phyloP scores from a whole-genome alignment of 257 asterid genomes.

The Eustoma russellianum region DNA sequence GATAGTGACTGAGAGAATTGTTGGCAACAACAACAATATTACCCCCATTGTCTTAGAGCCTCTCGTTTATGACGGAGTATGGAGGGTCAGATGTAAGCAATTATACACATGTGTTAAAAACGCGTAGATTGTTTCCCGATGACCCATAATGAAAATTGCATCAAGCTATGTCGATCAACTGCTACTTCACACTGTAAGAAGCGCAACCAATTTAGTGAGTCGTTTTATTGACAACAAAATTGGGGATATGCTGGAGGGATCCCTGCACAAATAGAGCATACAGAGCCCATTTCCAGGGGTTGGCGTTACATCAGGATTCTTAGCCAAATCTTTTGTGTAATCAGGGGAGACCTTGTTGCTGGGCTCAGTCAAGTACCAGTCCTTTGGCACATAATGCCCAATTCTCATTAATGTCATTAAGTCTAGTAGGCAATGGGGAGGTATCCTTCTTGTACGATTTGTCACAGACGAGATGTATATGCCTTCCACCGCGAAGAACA shows the following conservation, averaged over 20 bases:
- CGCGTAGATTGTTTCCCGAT: too few species aligned
- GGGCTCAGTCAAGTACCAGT: constrained; percentile 47
- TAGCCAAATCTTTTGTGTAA: constrained; percentile 28
- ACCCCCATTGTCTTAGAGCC: too few species aligned
- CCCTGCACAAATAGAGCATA: constrained; percentile 68
- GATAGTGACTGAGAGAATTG: constrained; percentile 45
- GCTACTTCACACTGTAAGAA: too few species aligned
- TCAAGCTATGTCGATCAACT: too few species aligned
- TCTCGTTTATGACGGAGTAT: too few species aligned
- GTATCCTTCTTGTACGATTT: constrained; percentile 60
- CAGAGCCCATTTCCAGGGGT: constrained; percentile 54
- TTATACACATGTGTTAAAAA: too few species aligned
- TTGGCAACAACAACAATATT: too few species aligned
- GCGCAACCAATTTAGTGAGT: too few species aligned
- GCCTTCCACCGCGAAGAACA: constrained; percentile 26
- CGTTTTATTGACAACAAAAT: constrained; percentile 35
- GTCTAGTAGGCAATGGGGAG: constrained; percentile 34
- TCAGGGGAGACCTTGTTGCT: constrained; percentile 43
- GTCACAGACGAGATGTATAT: constrained; percentile 38
- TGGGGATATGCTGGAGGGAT: constrained; percentile 67
- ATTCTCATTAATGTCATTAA: constrained; percentile 44
- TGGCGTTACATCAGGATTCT: constrained; percentile 19
- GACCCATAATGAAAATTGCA: too few species aligned
- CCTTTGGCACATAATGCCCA: constrained; percentile 53
- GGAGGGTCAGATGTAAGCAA: too few species aligned